Percentiles rank a stretch among this genome's conserved stretches.
Evolutionary conservation across 768 basidiomycete genomes (phyloP).

Genomic region (Favolaschia claudopus): DNA sequence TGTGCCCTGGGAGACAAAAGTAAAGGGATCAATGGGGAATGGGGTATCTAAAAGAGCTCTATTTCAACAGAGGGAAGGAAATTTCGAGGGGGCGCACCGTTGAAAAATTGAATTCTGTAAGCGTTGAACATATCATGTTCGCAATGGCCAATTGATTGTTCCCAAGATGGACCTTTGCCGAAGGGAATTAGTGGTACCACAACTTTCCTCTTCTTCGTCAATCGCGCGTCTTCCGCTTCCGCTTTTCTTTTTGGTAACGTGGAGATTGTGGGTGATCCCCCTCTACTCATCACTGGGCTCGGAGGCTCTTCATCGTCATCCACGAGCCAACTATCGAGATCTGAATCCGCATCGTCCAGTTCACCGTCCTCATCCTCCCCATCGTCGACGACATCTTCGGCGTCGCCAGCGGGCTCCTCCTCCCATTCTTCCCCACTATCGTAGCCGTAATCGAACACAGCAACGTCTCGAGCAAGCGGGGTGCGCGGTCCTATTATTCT

Average conservation of each 20-base stretch:
- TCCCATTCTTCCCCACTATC: slow-evolving; percentile 99
- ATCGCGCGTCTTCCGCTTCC: slow-evolving; percentile 55
- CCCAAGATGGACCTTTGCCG: slow-evolving; percentile 85
- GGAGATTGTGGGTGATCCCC: slow-evolving; percentile 16
- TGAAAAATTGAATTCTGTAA: slow-evolving; percentile 84
- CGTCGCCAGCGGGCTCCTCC: slow-evolving; percentile 82
- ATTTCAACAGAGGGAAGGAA: slow-evolving; percentile 3
- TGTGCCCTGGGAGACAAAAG: slow-evolving; percentile 61
- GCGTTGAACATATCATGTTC: slow-evolving; percentile 73
- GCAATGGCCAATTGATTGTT: slow-evolving; percentile 69
- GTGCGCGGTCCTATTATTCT: slow-evolving; percentile 80
- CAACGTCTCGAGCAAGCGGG: slow-evolving; percentile 81
- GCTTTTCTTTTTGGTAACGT: slow-evolving; percentile 68
- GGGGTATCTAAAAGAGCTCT: slow-evolving; percentile 66
- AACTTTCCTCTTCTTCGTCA: slow-evolving; percentile 76
- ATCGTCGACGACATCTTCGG: slow-evolving; percentile 78
- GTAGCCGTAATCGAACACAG: slow-evolving; percentile 86
- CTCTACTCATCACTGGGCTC: slow-evolving; percentile 28
- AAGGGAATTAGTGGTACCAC: slow-evolving; percentile 84
- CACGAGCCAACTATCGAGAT: slow-evolving; percentile 81
- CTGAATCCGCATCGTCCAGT: slow-evolving; percentile 72
- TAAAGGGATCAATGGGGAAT: slow-evolving; percentile 80
- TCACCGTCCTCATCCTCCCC: slow-evolving; percentile 69
- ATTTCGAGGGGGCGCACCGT: slow-evolving; percentile 59
- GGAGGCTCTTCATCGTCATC: slow-evolving; percentile 71